phyloP scores from a whole-genome alignment of 2,329 filamentous ascomycete species.

The Sporothrix curviconia region DNA sequence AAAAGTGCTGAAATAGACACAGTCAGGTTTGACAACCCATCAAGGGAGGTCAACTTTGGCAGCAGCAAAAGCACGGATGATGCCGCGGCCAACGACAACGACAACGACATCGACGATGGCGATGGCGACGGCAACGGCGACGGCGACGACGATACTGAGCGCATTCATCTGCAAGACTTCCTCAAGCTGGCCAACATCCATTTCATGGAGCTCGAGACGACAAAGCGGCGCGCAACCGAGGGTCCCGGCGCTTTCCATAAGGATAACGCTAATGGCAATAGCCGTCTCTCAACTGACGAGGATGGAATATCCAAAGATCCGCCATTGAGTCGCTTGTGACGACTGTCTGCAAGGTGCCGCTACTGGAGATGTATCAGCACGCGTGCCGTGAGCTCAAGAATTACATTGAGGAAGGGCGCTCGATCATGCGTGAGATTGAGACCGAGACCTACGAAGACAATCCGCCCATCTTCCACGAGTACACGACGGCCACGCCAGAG shows the following conservation, averaged over 20 bases:
- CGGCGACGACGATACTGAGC: slow-evolving; percentile 47
- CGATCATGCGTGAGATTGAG: slow-evolving; percentile 86
- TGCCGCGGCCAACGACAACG: slow-evolving; percentile 23
- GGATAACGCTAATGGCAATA: slow-evolving; percentile 21
- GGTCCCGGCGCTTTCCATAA: slow-evolving; percentile 47
- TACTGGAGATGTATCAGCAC: slow-evolving; percentile 91
- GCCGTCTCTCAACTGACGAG: slow-evolving; percentile 17
- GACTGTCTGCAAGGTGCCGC: slow-evolving; percentile 83
- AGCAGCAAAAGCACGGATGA: not conserved
- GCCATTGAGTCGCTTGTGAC: slow-evolving; percentile 70
- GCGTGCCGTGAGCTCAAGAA: slow-evolving; percentile 93
- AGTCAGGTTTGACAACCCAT: slow-evolving; percentile 32
- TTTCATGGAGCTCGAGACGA: slow-evolving; percentile 98
- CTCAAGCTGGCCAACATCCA: slow-evolving; percentile 91
- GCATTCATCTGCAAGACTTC: slow-evolving; percentile 84
- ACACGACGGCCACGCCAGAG: slow-evolving; percentile 76
- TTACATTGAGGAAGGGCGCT: slow-evolving; percentile 88
- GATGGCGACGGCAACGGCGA: not conserved
- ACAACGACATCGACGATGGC: slow-evolving; percentile 34
- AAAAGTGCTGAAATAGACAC: not conserved
- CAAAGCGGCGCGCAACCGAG: slow-evolving; percentile 81
- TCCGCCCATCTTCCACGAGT: slow-evolving; percentile 84
- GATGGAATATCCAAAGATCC: slow-evolving; percentile 24
- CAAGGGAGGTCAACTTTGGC: not conserved
- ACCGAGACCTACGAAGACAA: slow-evolving; percentile 83